Evolutionary conservation across 192 early-diverging fungal genomes (phyloP), one percentile per base, ranked within the genome.

Genomic region (Entomortierella chlamydospora): DNA sequence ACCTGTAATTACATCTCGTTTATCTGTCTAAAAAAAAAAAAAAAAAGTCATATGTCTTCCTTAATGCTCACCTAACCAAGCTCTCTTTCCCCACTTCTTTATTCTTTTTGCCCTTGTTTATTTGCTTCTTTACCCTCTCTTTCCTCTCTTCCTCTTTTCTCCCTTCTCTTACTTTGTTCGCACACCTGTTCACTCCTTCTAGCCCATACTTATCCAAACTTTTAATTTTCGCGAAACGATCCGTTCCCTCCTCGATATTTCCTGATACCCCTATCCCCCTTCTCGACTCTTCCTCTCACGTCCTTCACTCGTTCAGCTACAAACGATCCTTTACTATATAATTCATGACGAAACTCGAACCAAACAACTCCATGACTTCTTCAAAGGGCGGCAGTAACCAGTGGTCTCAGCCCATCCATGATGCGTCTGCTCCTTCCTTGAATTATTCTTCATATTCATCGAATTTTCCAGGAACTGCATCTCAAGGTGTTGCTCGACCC

Each of bases 331-430:
- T 45, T 50, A 52, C n/a, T 30, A 26, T 30, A 61, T 12, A 54
- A 39, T 53, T 45, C 53, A 78, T 78, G 73, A 78, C 73, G 23
- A 78, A 78, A 33, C 67, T 78, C 31, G 73, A 78, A 54, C 61
- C 68, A 47, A 70, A 34, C 18, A 68, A 68, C 37, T 30, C 65
- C 25, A 78, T 78, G 73, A 43, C 73, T 41, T 64, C 67, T 22
- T 68, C 73, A 45, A 78, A 69, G 53, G 68, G 68, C 49, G 29
- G 30, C 39, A 78, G 25, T 34, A 69, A 70, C 26, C 74, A 68
- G 43, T 78, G 73, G 73, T 56, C 73, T 37, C 34, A 37, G 52
- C 73, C 65, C 10, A 58, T 69, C 34, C 61, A 63, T 37, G 73
- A 78, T 26, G 59, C 65, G 2, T 37, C 64, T 9, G 29, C 65